Percentiles rank a stretch among this genome's conserved stretches.
phyloP scores from a whole-genome alignment of 148 eudicot species.

The Nepenthes mirabilis region DNA sequence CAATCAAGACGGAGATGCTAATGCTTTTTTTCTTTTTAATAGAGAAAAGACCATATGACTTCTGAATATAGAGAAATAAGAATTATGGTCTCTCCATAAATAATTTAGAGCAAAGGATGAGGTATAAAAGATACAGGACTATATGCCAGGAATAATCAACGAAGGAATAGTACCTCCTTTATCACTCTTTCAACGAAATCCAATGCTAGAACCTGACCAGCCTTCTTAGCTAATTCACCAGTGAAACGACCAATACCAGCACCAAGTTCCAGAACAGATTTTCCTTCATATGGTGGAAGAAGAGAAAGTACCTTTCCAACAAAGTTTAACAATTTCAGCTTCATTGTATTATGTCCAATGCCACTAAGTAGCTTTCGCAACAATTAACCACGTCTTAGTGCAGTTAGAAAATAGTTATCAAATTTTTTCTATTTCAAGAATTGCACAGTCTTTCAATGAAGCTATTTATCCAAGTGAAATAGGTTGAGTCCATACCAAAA shows the following conservation, averaged over 20 bases:
- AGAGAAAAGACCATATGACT: background rate
- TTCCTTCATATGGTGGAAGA: constrained; percentile 85
- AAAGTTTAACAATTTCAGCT: background rate
- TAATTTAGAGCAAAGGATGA: background rate
- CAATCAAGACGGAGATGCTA: background rate
- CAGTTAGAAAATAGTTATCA: too few relatives aligned
- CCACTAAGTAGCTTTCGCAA: too few relatives aligned
- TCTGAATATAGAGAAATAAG: background rate
- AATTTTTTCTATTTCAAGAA: too few relatives aligned
- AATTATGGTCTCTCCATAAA: background rate
- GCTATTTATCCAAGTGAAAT: too few relatives aligned
- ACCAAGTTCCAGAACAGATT: constrained; percentile 85
- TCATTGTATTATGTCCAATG: too few relatives aligned
- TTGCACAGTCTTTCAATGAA: too few relatives aligned
- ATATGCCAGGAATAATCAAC: background rate
- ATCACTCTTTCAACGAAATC: constrained; percentile 90
- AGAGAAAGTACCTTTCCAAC: constrained; percentile 53
- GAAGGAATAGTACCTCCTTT: constrained; percentile 50
- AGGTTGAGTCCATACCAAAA: too few relatives aligned
- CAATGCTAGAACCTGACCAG: constrained; percentile 66
- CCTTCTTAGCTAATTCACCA: constrained; percentile 73
- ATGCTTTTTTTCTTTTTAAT: background rate
- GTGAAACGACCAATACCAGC: constrained; percentile 99
- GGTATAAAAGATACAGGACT: background rate
- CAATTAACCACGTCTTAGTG: too few relatives aligned